Evolutionary conservation across 805 yeast species (phyloP), one percentile per base, ranked within the genome.

Genomic region (Candida andamanensis): DNA sequence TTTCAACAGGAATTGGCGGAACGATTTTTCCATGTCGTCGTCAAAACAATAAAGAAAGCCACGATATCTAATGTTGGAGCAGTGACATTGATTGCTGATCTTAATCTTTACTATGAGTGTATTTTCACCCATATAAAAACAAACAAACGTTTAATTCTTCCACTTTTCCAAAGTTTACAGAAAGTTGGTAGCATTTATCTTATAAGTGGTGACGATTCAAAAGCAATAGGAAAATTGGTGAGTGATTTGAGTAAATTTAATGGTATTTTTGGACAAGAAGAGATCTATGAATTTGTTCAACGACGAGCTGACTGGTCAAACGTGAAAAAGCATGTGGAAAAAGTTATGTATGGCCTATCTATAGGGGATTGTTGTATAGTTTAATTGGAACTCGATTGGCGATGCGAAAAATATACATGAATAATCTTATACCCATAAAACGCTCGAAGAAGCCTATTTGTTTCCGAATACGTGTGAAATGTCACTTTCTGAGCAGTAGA

Each of bases 1-100:
- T 92, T 87, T 50, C 92, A 89, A 46, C 95, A 89, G 50, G 98
- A 92, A 49, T 79, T 90, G 20, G 95, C 95, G 0, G 85, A 86
- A 53, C 56, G 97, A 26, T 80, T 92, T 39, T 86, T 85, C 49
- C 78, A 74, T 23, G 67, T 79, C 1, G 61, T 92, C 17, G 83
- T 85, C 25, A 87, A 85, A 50, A 75, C 83, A 36, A 67, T 92
- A 35, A 85, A 87, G 45, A 77, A 78, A 48, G 51, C 69, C 15
- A 73, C 78, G 0, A 75, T 90, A 1, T 83, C 94, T 3, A 78
- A 78, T 2, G 72, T 71, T 9, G 97, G 98, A 2, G 95, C 97
- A 0, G 72, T 86, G 16, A 77, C 74, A 30, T 69, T 90, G 34
- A 86, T 87, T 16, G 72, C 84, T 13, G 98, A 90, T 50, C 54